A percentile compares a stretch with the other conserved stretches of the same genome.
Conservation (phyloP, 176 grass and related monocot genomes). For the Dactylis glomerata region DNA sequence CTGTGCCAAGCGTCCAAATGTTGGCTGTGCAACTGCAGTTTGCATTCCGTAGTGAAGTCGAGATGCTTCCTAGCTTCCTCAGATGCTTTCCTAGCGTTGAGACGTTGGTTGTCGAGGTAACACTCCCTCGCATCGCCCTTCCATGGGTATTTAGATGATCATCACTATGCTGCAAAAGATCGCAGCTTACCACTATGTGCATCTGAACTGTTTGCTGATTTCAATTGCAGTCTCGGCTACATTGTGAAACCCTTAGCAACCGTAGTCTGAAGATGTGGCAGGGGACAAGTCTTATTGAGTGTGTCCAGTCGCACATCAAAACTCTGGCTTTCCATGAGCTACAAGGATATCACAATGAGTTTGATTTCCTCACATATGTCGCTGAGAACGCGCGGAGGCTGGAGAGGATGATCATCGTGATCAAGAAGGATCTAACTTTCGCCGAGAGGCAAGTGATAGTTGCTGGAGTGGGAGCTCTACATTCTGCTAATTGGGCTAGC, state of each 20-base stretch:
- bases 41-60: background rate
- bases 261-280: background rate
- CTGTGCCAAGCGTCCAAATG: constrained; percentile 1
- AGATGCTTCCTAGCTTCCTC: constrained; percentile 20
- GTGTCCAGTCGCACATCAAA: background rate
- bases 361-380: background rate
- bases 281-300: background rate
- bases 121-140: background rate
- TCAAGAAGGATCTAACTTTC: background rate
- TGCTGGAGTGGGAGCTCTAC: background rate
- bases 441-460: background rate
- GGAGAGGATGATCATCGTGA: background rate
- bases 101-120: constrained; percentile 15
- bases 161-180: background rate
- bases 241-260: background rate
- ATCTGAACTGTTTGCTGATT: background rate
- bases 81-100: constrained; percentile 34
- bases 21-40: constrained; percentile 17
- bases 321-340: background rate
- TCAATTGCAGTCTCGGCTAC: background rate
- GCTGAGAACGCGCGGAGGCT: background rate
- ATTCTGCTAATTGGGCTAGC: background rate
- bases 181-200: background rate
- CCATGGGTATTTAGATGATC: background rate
- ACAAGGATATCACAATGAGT: background rate